phyloP scores from a whole-genome alignment of 2,329 filamentous ascomycete genomes.

The Gliomastix tumulicola region DNA sequence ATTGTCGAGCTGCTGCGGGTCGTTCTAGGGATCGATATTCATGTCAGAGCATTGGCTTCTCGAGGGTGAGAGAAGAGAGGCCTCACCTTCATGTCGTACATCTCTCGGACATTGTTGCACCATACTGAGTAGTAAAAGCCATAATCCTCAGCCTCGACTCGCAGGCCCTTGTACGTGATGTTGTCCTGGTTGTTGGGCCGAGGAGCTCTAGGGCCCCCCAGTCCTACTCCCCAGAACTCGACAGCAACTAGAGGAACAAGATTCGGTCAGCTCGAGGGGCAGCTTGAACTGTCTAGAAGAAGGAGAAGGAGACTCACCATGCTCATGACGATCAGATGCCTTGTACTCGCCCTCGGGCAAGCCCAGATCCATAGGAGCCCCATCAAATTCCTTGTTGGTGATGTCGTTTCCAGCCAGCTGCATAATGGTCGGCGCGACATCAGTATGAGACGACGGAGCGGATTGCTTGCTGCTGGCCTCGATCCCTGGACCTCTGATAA shows the following conservation, averaged over 20 bases:
- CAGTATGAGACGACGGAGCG: constrained; percentile 41
- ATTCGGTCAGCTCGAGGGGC: constrained; percentile 17
- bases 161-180: constrained; percentile 49
- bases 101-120: constrained; percentile 59
- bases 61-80: too few species aligned
- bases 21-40: too few species aligned
- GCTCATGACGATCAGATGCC: constrained; percentile 23
- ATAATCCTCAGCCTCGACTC: constrained; percentile 34
- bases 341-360: background rate
- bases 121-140: constrained; percentile 58
- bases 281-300: constrained; percentile 10
- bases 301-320: too few species aligned
- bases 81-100: constrained; percentile 47
- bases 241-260: constrained; percentile 32
- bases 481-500: constrained; percentile 41
- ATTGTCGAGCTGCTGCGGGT: background rate
- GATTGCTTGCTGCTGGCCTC: constrained; percentile 24
- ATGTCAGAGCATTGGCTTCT: too few species aligned
- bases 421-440: constrained; percentile 49
- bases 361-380: constrained; percentile 29
- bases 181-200: constrained; percentile 14
- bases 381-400: constrained; percentile 3
- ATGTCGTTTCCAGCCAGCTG: constrained; percentile 8
- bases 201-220: constrained; percentile 16
- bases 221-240: constrained; percentile 41